Base-by-base conservation (phyloP, 768 basidiomycete species). In the Xerocomellus amylosporus region DNA sequence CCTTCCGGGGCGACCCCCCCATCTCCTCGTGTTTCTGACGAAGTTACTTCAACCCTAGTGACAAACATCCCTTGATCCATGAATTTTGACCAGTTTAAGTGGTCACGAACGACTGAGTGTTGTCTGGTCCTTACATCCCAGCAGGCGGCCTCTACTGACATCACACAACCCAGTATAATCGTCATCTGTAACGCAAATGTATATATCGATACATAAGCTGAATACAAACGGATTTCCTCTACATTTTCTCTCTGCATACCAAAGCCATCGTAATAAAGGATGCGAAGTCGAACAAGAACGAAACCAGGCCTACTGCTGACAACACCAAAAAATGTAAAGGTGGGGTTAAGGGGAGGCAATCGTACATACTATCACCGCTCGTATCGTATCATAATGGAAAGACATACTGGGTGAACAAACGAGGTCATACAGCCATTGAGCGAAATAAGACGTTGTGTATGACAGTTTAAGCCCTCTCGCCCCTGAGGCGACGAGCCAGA, bases 401-500 rank as follows among this genome's bases (percentile, higher is more conserved):
- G 48, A 62, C 59, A 65, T 54, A 60, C 57, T 52, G n/a, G 26
- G 26, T 28, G 46, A 54, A 58, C 53, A 56, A 56, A 59, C 44
- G 10, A 52, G 36, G 48, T 20, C n/a, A n/a, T 53, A 43, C 12
- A 46, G 46, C 37, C 38, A 7, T 24, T 14, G 36, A 49, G 22
- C 28, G 20, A 43, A 55, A 51, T 9, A 20, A 49, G 22, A 39
- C 30, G 36, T 20, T 51, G 47, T 2, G 24, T 7, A 8, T 15
- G 33, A 45, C 37, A 43, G 53, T 49, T 83, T 80, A 90, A 65
- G 88, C 85, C 68, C 90, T 82, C 77, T 91, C 90, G 66, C 90
- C 90, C 56, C 90, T 83, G 72, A 93, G 84, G 70, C 90, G 88
- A 64, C 90, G 81, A 57, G 90, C 90, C 55, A 93, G 80, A 37